Evolutionary conservation across 1,139 yeast genomes (phyloP).

Genomic region (Scheffersomyces quercinus): DNA sequence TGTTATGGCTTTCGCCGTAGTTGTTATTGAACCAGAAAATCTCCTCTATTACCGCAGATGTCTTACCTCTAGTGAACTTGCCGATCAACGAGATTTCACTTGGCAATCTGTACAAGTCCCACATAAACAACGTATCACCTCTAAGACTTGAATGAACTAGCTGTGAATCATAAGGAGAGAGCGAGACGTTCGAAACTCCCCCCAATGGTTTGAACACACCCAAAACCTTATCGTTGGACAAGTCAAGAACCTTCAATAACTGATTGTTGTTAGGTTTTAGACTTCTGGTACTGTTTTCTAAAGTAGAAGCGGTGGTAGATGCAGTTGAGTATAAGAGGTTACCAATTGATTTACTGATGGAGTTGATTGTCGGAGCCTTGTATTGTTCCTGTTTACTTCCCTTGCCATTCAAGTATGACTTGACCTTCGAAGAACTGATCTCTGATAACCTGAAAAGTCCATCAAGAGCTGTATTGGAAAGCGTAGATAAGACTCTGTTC

Average conservation of each 20-base stretch:
- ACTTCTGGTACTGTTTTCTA: slow-evolving; percentile 28
- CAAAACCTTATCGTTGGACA: slow-evolving; percentile 43
- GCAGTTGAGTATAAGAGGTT: slow-evolving; percentile 37
- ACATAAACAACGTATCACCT: slow-evolving; percentile 64
- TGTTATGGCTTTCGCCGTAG: slow-evolving; percentile 4
- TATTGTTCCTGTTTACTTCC: slow-evolving; percentile 8
- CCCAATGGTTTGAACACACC: slow-evolving; percentile 59
- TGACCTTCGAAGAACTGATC: slow-evolving; percentile 45
- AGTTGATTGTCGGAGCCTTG: slow-evolving; percentile 22
- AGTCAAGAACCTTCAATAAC: slow-evolving; percentile 46
- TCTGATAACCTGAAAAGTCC: slow-evolving; percentile 53
- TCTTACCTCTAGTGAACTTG: slow-evolving; percentile 63
- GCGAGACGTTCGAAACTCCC: slow-evolving; percentile 60
- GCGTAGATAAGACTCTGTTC: slow-evolving; percentile 45
- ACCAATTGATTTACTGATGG: slow-evolving; percentile 33
- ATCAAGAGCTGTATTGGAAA: slow-evolving; percentile 57
- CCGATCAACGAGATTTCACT: slow-evolving; percentile 56
- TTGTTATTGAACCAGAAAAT: slow-evolving; percentile 54
- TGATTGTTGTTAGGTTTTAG: slow-evolving; percentile 33
- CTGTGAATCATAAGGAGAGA: slow-evolving; percentile 64
- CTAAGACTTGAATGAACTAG: slow-evolving; percentile 57
- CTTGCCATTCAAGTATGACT: slow-evolving; percentile 31
- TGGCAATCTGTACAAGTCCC: slow-evolving; percentile 62
- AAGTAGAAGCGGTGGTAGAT: slow-evolving; percentile 30
- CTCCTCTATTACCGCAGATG: slow-evolving; percentile 54